Evolutionary conservation across 2,329 filamentous ascomycete genomes (phyloP), one percentile per base, ranked within the genome.

Genomic region (Sphaerulina vaccinii): DNA sequence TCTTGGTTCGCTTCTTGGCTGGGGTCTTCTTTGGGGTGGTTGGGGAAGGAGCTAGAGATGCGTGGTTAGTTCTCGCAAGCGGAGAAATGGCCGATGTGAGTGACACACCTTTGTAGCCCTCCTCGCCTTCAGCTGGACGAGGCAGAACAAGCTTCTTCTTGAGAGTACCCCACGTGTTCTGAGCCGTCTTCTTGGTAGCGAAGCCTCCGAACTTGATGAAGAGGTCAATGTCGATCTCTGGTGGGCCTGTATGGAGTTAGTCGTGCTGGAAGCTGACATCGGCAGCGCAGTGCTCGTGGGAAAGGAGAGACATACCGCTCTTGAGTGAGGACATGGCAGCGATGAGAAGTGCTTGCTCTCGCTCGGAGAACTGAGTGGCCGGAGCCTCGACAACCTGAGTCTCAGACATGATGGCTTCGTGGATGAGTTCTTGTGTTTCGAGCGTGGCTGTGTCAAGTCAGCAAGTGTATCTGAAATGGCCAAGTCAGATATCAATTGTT

Each of bases 131-230:
- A 11, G 7, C 9, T 32, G 61, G 50, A 27, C 44, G 51, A 16
- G 61, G 16, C 6, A 42, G 15, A 11, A 44, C 40, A 37, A 70
- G 49, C 61, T 70, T 68, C 59, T 65, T 66, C 62, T 68, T 69
- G 54, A 69, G 60, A 2, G 46, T 49, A 41, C 59, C 65, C 68
- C 68, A 70, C n/a, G 59, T 64, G 61, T 70, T 70, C 49, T 53
- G 44, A 3, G 62, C 54, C 7, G 54, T 57, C 57, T 70, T 70
- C 22, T 37, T 24, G 16, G 65, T 65, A 45, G 65, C 65, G 61
- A 69, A 69, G 3, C 51, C 62, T 29, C 50, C 65, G 19, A 49
- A 38, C 36, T 55, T 51, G 10, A 38, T 43, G 44, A 70, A 56
- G 53, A 63, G 65, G 9, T 62, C 54, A 36, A 67, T 62, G 58